Conservation (phyloP, 2,329 filamentous ascomycete genomes). For the Arthrocladium fulminans region DNA sequence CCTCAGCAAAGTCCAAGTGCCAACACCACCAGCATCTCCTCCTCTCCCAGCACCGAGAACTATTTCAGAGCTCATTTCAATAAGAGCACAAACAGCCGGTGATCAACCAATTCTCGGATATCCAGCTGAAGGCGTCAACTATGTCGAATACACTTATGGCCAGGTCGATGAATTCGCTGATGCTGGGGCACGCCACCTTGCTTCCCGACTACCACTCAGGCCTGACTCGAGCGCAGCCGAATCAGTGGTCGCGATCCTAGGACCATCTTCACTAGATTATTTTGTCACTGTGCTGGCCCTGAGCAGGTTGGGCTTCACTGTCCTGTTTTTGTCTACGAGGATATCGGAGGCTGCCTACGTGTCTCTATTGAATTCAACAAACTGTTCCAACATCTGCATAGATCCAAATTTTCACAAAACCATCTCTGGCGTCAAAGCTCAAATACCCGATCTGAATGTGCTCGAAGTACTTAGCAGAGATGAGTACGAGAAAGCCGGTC, state of each 20-base stretch:
- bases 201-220: slow-evolving; percentile 7
- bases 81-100: slow-evolving; percentile 11
- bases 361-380: slow-evolving; percentile 28
- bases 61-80: slow-evolving; percentile 15
- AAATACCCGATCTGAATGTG: slow-evolving; percentile 21
- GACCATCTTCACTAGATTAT: slow-evolving; percentile 36
- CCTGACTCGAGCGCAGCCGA: slow-evolving; percentile 5
- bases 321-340: slow-evolving; percentile 46
- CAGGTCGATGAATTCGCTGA: slow-evolving; percentile 12
- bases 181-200: slow-evolving; percentile 8
- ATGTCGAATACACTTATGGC: slow-evolving; percentile 16
- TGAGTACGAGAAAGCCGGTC: slow-evolving; percentile 15
- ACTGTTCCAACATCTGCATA: slow-evolving; percentile 30
- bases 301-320: slow-evolving; percentile 46
- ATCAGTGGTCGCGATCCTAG: slow-evolving; percentile 12
- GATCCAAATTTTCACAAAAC: slow-evolving; percentile 23
- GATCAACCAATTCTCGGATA: slow-evolving; percentile 17
- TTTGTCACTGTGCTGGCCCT: slow-evolving; percentile 47
- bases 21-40: slow-evolving; percentile 11
- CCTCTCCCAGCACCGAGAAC: slow-evolving; percentile 12
- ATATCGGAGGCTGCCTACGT: slow-evolving; percentile 43
- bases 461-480: slow-evolving; percentile 24
- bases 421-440: slow-evolving; percentile 19
- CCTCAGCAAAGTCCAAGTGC: neutral
- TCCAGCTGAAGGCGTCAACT: slow-evolving; percentile 14